Percentiles rank a stretch among this genome's conserved stretches.
Evolutionary conservation across 441 rosid genomes (phyloP).

Genomic region (Hypseocharis bilobata): DNA sequence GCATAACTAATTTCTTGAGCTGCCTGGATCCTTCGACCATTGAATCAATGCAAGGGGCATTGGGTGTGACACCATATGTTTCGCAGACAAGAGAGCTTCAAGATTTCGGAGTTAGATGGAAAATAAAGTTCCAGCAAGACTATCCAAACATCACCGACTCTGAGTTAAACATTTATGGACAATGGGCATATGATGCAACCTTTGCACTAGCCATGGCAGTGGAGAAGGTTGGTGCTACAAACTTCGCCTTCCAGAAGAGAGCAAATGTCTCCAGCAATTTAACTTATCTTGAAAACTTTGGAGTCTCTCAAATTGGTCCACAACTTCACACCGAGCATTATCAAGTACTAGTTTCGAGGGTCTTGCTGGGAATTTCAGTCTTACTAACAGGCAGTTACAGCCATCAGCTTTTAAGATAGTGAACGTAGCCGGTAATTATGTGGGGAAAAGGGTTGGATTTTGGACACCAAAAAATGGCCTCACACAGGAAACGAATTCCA

Average conservation of each 20-base stretch:
- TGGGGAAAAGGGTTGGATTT: conserved; percentile 34
- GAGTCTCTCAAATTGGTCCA: conserved; percentile 27
- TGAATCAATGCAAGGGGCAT: conserved; percentile 40
- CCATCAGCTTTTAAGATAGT: conserved; percentile 31
- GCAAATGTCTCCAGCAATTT: background rate
- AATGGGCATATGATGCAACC: conserved; percentile 51
- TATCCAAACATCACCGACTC: conserved; percentile 18
- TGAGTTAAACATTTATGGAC: conserved; percentile 30
- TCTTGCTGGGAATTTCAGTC: conserved; percentile 36
- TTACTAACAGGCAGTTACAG: conserved; percentile 33
- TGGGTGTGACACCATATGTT: conserved; percentile 38
- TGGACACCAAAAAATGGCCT: conserved; percentile 40
- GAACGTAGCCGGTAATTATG: conserved; percentile 33
- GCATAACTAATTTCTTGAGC: conserved; percentile 23
- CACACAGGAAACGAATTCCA: conserved; percentile 16
- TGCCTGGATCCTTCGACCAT: background rate
- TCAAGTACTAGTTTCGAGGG: conserved; percentile 31
- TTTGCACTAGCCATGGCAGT: conserved; percentile 44
- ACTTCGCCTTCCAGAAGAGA: conserved; percentile 14
- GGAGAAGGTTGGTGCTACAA: conserved; percentile 31
- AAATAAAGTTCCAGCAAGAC: conserved; percentile 23
- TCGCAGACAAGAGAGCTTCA: conserved; percentile 17
- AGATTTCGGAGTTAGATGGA: conserved; percentile 33
- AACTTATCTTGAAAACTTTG: background rate
- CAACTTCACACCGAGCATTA: conserved; percentile 24